Base-by-base conservation (phyloP, 1,284 basidiomycete species). In the Coriolopsis trogii region DNA sequence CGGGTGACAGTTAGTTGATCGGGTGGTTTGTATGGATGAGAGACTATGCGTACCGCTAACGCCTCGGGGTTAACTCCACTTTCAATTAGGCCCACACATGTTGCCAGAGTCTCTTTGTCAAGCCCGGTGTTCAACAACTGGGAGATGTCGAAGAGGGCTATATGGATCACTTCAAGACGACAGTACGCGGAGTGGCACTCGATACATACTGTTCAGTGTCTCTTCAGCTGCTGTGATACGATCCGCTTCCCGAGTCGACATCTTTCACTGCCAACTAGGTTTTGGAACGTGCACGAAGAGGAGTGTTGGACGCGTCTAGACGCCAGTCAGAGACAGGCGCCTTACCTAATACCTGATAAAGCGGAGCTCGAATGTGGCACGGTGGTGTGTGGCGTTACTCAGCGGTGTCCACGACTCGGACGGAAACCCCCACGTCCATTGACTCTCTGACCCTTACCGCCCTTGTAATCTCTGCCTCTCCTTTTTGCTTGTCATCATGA, bases 11-110 rank as follows among this genome's bases (percentile, higher is more conserved):
- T 38, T 36, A 25, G 31, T 49, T 43, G 20, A 7, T 25, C 4
- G n/a, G 9, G 23, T n/a, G n/a, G 2, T 34, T 24, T 41, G 23
- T 2, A 38, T 34, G n/a, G 20, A 2, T 43, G 41, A 24, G 9
- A 38, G 25, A 79, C 85, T n/a, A n/a, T n/a, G n/a, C n/a, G 56
- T 65, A 93, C 91, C 60, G 91, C 91, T 43, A 94, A 75, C 2
- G 91, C 91, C 63, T 93, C 90, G 4, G 91, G 88, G 63, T 91
- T 92, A 34, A 89, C 88, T 6, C 91, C 91, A 57, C 82, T 85
- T 67, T 94, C 91, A 63, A 94, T 89, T 81, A 94, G 83, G 51
- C 83, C 80, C 15, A 93, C 81, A 65, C 91, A 93, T 6, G 85
- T 91, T 21, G 85, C 87, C 13, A 94, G 79, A 2, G 89, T 91